Conservation (phyloP, 768 basidiomycete species). For the Phylloporus sp. region DNA sequence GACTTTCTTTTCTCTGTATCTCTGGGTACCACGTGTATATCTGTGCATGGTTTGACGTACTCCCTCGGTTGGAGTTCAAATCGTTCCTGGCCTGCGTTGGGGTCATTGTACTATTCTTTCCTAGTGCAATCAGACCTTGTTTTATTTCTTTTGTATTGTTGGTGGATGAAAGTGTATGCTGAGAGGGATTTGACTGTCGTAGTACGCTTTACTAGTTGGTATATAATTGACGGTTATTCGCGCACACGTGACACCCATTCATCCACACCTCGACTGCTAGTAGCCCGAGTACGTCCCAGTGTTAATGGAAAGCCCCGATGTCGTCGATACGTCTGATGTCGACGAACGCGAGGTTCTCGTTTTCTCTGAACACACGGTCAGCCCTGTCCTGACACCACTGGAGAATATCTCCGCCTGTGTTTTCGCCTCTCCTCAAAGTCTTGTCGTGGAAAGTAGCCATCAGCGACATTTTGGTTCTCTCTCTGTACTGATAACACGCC, state of each 20-base stretch:
- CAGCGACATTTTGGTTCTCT: not conserved
- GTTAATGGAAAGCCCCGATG: conserved; percentile 31
- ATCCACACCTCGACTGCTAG: not conserved
- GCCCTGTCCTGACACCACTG: not conserved
- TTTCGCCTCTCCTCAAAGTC: conserved; percentile 1
- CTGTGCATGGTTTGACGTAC: conserved; percentile 15
- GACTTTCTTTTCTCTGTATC: conserved; percentile 13
- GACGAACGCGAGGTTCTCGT: conserved; percentile 53
- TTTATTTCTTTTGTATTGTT: conserved; percentile 16
- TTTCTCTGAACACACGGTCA: conserved; percentile 8
- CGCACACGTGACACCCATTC: conserved; percentile 20
- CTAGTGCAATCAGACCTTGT: conserved; percentile 5
- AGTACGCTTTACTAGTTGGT: not conserved
- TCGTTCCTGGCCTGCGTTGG: not conserved
- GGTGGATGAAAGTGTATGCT: conserved; percentile 11
- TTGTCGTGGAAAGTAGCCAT: not conserved
- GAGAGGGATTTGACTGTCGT: not conserved
- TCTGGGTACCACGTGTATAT: conserved; percentile 23
- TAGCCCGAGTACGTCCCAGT: not conserved
- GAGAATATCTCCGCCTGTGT: not conserved
- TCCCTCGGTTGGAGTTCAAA: conserved; percentile 8
- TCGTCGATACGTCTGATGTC: conserved; percentile 61
- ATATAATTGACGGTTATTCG: not conserved
- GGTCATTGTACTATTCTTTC: conserved; percentile 4
- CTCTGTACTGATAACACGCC: not conserved